A percentile compares a stretch with the other conserved stretches of the same genome.
phyloP scores from a whole-genome alignment of 2,329 filamentous ascomycete species.

The Sordariomycetes sp. region DNA sequence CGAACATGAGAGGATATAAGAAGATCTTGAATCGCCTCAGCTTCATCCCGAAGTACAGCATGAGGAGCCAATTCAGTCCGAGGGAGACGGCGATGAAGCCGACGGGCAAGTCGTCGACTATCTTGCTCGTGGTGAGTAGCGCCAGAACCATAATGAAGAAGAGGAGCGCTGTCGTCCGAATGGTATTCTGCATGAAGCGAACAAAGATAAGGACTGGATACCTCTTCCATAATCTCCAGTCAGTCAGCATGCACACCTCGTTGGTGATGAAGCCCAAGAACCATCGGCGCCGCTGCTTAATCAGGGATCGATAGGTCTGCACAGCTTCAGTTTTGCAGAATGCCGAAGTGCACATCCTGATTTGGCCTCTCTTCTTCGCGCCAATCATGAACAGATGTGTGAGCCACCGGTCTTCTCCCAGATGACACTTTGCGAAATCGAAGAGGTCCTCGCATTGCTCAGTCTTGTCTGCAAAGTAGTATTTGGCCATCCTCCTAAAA shows the following conservation, averaged over 20 bases:
- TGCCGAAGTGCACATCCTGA: conserved; percentile 93
- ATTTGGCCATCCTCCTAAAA: conserved; percentile 93
- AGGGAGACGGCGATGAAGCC: conserved; percentile 91
- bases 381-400: conserved; percentile 99
- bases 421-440: conserved; percentile 89
- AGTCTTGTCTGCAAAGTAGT: conserved; percentile 95
- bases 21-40: conserved; percentile 86
- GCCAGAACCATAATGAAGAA: conserved; percentile 93
- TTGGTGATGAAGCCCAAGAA: conserved; percentile 97
- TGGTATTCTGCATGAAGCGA: conserved; percentile 92
- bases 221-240: conserved; percentile 80
- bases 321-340: conserved; percentile 99
- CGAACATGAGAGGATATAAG: conserved; percentile 92
- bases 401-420: conserved; percentile 93
- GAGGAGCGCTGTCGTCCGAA: conserved; percentile 83
- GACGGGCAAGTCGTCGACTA: conserved; percentile 69
- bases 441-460: conserved; percentile 94
- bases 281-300: conserved; percentile 94
- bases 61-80: conserved; percentile 87
- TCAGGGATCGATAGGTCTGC: conserved; percentile 72
- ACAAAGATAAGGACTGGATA: conserved; percentile 83
- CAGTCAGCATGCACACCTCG: conserved; percentile 96
- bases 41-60: conserved; percentile 90
- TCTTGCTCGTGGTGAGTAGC: conserved; percentile 74
- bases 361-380: conserved; percentile 85